These are phyloP conservation scores for Hymenoscyphus fraxineus DNA, from an alignment of 2,329 filamentous ascomycete genomes.

Conservation along the genomic window DNA sequence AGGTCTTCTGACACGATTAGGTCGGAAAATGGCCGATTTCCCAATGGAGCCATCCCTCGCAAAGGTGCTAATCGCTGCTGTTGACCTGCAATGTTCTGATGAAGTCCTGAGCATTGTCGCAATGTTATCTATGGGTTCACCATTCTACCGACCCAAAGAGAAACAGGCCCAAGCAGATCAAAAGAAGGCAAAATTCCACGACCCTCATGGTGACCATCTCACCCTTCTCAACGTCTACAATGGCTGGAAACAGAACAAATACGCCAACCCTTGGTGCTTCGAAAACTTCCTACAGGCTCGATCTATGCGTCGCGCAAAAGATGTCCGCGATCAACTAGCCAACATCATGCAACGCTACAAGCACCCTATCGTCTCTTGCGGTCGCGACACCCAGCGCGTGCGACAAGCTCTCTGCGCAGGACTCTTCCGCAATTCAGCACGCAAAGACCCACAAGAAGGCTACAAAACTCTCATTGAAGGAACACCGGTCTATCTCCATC, in stretches of 20 bases:
- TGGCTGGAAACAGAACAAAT: conserved; percentile 84
- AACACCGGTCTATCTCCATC: conserved; percentile 92
- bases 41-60: conserved; percentile 93
- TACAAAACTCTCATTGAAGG: conserved; percentile 97
- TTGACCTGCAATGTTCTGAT: conserved; percentile 85
- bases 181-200: conserved; percentile 97
- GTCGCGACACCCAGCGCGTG: conserved; percentile 80
- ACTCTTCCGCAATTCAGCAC: conserved; percentile 91
- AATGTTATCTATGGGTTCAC: conserved; percentile 81
- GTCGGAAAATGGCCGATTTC: conserved; percentile 97
- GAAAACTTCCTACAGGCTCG: conserved; percentile 97
- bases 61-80: conserved; percentile 83
- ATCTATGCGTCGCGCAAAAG: conserved; percentile 81
- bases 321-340: conserved; percentile 86
- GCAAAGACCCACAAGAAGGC: conserved; percentile 93
- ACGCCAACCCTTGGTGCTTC: conserved; percentile 86
- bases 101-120: conserved; percentile 93
- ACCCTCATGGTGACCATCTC: conserved; percentile 88
- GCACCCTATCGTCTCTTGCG: conserved; percentile 78
- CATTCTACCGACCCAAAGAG: conserved; percentile 96
- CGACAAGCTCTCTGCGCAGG: conserved; percentile 85
- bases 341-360: conserved; percentile 93
- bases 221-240: conserved; percentile 97
- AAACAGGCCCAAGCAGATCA: conserved; percentile 95
- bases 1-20: conserved; percentile 84